Base-by-base conservation (phyloP, 208 protist species). In the Acanthamoeba divionensis region DNA sequence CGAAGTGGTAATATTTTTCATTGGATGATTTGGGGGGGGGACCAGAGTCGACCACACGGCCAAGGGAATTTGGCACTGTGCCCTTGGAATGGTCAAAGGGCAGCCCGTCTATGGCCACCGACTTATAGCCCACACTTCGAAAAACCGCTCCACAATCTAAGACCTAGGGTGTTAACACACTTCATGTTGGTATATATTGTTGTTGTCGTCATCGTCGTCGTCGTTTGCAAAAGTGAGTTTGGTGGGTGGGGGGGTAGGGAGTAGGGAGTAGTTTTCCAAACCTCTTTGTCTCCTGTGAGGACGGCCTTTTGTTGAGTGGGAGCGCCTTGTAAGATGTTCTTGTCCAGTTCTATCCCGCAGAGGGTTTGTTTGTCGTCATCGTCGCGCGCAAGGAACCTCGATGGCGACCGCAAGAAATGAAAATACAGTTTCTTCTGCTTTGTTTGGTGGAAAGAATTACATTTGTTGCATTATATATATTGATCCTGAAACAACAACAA, bases 91-190 rank as follows among this genome's bases (percentile, higher is more conserved):
- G 29, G 18, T 89, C 80, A 29, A 89, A 73, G 10, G 80, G 80
- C 33, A 89, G 36, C 9, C 80, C 80, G 33, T 79, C 60, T 8
- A 89, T 13, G 15, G 36, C 26, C 2, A 41, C 80, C 8, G 60
- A 89, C 7, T 75, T 66, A 41, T 89, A 89, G 2, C 80, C 80
- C 7, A 89, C 71, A 60, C 80, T 89, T 26, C 52, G 29, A 44
- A 89, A 66, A 24, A 75, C 62, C 26, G 71, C 44, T 2, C 29
- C 80, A 29, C 80, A 89, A 47, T 31, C n/a, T n/a, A n/a, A n/a
- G n/a, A n/a, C n/a, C n/a, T n/a, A n/a, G n/a, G n/a, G n/a, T n/a
- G n/a, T n/a, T n/a, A n/a, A n/a, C n/a, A n/a, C n/a, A n/a, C n/a
- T n/a, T n/a, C n/a, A n/a, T n/a, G n/a, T n/a, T n/a, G n/a, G n/a